A percentile compares a stretch with the other conserved stretches of the same genome.
Conservation (phyloP, 176 grass and related monocot genomes). For the Otatea glauca region DNA sequence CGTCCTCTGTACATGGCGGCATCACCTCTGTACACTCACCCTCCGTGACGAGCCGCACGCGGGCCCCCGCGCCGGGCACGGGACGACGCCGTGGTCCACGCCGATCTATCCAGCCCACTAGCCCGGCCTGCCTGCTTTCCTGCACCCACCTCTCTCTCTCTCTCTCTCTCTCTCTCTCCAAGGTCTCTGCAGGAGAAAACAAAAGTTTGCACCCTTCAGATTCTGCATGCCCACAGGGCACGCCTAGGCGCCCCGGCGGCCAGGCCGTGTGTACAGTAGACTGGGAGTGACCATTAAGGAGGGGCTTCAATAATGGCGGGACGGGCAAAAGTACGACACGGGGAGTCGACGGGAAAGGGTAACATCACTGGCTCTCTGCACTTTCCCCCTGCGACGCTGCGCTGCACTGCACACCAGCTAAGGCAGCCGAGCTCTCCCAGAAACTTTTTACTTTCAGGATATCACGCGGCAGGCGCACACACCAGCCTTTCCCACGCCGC, state of each 20-base stretch:
- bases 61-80: background rate
- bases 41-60: background rate
- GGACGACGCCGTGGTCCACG: conserved; percentile 26
- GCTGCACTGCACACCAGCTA: background rate
- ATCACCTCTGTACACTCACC: background rate
- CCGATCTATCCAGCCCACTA: background rate
- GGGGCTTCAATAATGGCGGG: conserved; percentile 45
- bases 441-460: background rate
- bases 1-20: background rate
- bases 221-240: conserved; percentile 30
- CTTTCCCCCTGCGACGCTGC: background rate
- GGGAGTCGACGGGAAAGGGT: conserved; percentile 19
- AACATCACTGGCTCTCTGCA: background rate
- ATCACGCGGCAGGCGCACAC: background rate
- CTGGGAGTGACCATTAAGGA: conserved; percentile 6
- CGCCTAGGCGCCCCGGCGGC: background rate
- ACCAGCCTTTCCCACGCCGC: conserved; percentile 7
- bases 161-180: too few species aligned
- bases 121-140: too few species aligned
- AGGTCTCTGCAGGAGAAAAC: conserved; percentile 45
- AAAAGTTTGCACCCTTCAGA: conserved; percentile 44
- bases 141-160: background rate
- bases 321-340: conserved; percentile 43
- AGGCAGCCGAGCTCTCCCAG: background rate
- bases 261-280: background rate